Conservation (phyloP, 495 filamentous ascomycete species). For the Ramalina intermedia region DNA sequence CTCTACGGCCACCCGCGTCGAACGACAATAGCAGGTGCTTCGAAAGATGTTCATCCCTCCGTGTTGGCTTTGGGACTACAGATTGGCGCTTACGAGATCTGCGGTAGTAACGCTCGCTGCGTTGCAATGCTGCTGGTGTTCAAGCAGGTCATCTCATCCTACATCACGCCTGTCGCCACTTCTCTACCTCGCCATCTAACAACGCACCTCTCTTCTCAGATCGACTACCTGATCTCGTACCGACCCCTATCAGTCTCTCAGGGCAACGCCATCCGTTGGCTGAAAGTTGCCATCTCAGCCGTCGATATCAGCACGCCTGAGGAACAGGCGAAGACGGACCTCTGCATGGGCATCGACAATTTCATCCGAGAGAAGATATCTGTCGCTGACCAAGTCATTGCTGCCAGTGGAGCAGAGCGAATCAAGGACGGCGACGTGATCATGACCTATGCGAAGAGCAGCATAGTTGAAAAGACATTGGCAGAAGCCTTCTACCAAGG, state of each 20-base stretch:
- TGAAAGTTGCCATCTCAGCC: constrained; percentile 77
- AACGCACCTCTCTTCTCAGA: constrained; percentile 86
- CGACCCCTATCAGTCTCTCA: constrained; percentile 85
- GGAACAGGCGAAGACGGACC: constrained; percentile 54
- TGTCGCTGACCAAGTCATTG: constrained; percentile 73
- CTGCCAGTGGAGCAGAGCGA: constrained; percentile 53
- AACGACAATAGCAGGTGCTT: constrained; percentile 57
- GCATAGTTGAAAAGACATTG: constrained; percentile 68
- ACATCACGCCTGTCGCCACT: constrained; percentile 69
- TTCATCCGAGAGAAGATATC: constrained; percentile 86
- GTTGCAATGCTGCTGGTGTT: constrained; percentile 80
- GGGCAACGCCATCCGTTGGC: constrained; percentile 88
- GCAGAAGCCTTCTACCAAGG: constrained; percentile 52
- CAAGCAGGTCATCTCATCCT: constrained; percentile 86
- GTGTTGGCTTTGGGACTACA: constrained; percentile 77
- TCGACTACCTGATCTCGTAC: constrained; percentile 83
- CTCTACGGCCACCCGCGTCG: constrained; percentile 60
- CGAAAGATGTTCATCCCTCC: constrained; percentile 82
- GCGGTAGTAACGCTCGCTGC: constrained; percentile 78
- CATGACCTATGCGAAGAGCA: constrained; percentile 79
- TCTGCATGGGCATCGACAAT: constrained; percentile 69
- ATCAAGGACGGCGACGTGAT: constrained; percentile 71
- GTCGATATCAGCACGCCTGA: constrained; percentile 75
- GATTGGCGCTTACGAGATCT: constrained; percentile 77
- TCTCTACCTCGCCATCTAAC: constrained; percentile 83